A percentile compares a stretch with the other conserved stretches of the same genome.
Conservation (phyloP, 495 filamentous ascomycete species). For the Aspergillus baeticus region DNA sequence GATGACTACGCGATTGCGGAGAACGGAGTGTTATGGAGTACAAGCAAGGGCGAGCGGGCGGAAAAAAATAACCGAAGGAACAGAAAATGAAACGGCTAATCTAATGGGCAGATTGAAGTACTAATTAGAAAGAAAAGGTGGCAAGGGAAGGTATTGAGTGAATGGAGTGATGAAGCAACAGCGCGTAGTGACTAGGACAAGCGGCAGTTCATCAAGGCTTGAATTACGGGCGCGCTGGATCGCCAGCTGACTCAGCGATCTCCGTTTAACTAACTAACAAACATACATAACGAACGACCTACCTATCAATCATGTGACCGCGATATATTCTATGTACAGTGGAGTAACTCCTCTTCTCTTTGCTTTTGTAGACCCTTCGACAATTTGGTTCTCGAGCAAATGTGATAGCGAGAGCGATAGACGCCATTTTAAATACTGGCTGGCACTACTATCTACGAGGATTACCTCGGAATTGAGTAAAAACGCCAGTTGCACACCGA, state of each 20-base stretch:
- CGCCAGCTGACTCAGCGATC: slow-evolving; percentile 16
- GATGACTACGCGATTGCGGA: slow-evolving; percentile 16
- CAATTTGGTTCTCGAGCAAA: too few species aligned
- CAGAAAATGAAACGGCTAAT: not conserved
- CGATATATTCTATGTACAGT: too few species aligned
- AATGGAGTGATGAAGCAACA: slow-evolving; percentile 10
- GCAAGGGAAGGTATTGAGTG: slow-evolving; percentile 9
- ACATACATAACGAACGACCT: too few species aligned
- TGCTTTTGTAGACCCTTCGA: too few species aligned
- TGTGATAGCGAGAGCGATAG: not conserved
- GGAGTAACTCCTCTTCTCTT: too few species aligned
- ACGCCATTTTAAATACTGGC: not conserved
- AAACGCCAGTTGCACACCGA: not conserved
- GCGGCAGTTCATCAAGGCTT: not conserved
- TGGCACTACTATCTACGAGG: not conserved
- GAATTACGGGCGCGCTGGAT: slow-evolving; percentile 3
- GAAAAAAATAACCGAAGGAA: not conserved
- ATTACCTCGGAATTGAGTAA: not conserved
- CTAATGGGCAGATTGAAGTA: not conserved
- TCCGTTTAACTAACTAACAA: too few species aligned
- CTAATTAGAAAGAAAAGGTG: slow-evolving; percentile 3
- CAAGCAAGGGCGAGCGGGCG: not conserved
- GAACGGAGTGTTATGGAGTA: slow-evolving; percentile 12
- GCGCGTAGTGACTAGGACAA: slow-evolving; percentile 7
- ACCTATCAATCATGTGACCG: slow-evolving; percentile 13